A percentile compares a stretch with the other conserved stretches of the same genome.
Evolutionary conservation across 2,329 filamentous ascomycete species (phyloP).

Genomic region (Aspergillus felis): DNA sequence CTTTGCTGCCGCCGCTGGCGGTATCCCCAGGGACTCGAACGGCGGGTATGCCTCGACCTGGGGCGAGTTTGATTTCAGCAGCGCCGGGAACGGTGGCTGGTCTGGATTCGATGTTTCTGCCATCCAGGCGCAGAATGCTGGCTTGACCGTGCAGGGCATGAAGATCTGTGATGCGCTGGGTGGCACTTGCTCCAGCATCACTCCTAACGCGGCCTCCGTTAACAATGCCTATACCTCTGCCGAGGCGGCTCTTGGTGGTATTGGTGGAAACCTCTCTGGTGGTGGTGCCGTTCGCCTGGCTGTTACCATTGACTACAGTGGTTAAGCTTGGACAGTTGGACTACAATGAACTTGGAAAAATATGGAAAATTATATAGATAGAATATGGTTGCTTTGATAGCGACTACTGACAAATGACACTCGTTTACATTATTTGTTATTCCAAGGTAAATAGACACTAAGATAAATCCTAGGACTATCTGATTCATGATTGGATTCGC

Average conservation of each 20-base stretch:
- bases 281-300: slow-evolving; percentile 23
- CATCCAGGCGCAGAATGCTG: slow-evolving; percentile 31
- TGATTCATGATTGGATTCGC: neutral
- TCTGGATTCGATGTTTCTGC: slow-evolving; percentile 34
- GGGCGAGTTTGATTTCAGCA: slow-evolving; percentile 35
- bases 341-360: neutral
- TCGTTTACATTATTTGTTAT: neutral
- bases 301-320: slow-evolving; percentile 27
- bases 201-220: slow-evolving; percentile 18
- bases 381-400: neutral
- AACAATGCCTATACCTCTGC: slow-evolving; percentile 31
- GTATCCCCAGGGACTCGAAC: slow-evolving; percentile 22
- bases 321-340: slow-evolving; percentile 8
- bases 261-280: slow-evolving; percentile 27
- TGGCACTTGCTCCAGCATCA: slow-evolving; percentile 29
- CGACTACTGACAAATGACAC: neutral
- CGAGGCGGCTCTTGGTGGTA: slow-evolving; percentile 27
- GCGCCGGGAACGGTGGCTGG: slow-evolving; percentile 25
- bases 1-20: slow-evolving; percentile 25
- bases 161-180: slow-evolving; percentile 28
- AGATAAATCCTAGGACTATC: too few relatives aligned
- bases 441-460: neutral
- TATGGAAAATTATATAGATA: neutral
- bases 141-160: slow-evolving; percentile 32
- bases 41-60: slow-evolving; percentile 31